Base-by-base conservation (phyloP, 306 rosid species). In the Acacia crassicarpa region DNA sequence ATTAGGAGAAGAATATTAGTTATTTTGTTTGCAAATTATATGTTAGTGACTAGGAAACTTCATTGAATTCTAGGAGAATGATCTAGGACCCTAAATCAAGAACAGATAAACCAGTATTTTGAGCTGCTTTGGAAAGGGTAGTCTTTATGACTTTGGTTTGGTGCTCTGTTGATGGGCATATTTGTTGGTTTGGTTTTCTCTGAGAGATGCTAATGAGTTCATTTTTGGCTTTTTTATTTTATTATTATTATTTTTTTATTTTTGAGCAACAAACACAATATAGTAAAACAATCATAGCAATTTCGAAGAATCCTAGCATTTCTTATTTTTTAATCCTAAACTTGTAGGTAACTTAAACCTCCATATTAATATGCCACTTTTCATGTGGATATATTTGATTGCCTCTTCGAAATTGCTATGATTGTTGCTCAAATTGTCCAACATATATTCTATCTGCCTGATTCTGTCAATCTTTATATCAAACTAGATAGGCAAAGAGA, bases 181-280 rank as follows among this genome's bases (percentile, higher is more conserved):
- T 41, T 12, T 10, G 30, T 68, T 68, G 9, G 41, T 41, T 41
- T 20, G 11, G n/a, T 40, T 68, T n/a, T 9, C 32, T 41, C n/a
- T 41, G 19, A 53, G 30, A 40, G 74, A 68, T n/a, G 53, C 15
- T 43, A 58, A 45, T 69, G n/a, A 84, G 65, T 54, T 49, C 51
- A 22, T 25, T 11, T 3, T 78, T 70, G 6, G 45, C 35, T 67
- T 74, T 69, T 66, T 67, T 40, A 27, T n/a, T n/a, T n/a, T n/a
- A n/a, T n/a, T n/a, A n/a, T n/a, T n/a, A n/a, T n/a, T n/a, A n/a
- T n/a, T n/a, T n/a, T n/a, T n/a, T n/a, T n/a, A 27, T 27, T 27
- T 27, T 27, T 27, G 27, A 27, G 27, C 27, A 27, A 27, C 27
- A 27, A 27, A 27, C 27, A 27, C 27, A 27, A 27, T 27, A 27